Base-by-base conservation (phyloP, 352 stramenopile species). In the Aphanomyces stellatus region DNA sequence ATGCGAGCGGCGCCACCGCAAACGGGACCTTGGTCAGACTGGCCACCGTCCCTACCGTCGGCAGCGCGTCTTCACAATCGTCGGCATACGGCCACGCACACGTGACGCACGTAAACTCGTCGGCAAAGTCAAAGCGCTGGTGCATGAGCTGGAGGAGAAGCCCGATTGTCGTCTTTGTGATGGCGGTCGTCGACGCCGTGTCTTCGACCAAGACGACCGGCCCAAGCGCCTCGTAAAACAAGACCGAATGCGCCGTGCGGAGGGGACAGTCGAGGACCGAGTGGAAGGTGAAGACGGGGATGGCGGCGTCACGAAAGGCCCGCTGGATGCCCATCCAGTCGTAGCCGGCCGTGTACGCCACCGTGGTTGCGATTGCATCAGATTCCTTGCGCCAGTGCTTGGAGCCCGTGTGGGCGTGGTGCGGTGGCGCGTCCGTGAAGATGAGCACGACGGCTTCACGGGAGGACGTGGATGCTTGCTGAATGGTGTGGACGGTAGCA, bases 341-440 rank as follows among this genome's bases (percentile, higher is more conserved):
- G 34, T 35, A 34, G 3, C 60, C 60, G 4, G 60, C 60, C 2
- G 60, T 67, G 49, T 67, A 57, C 42, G 2, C 10, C 11, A 41
- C 40, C 24, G 57, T 67, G 13, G 40, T 31, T 43, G 4, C 30
- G 24, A 67, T 67, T 0, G 60, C 60, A 37, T 42, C 49, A 10
- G 37, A 37, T 43, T 67, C 60, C 24, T 56, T 19, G 10, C 41
- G 11, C 24, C 17, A 25, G 28, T 59, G 33, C 2, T 19, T 2
- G 2, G 60, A 67, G 13, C 24, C 3, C 7, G 60, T 67, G 22
- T 49, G 37, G 7, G n/a, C 7, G 49, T 67, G 60, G 27, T 67
- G 60, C 30, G 60, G 60, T n/a, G 60, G 60, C 19, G 60, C 60
- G 33, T 67, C 60, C 17, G 60, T 67, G 60, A 49, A 67, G 22